Base-by-base conservation (phyloP, 371 early-diverging fungal species). In the Sanchytrium tribonematis region DNA sequence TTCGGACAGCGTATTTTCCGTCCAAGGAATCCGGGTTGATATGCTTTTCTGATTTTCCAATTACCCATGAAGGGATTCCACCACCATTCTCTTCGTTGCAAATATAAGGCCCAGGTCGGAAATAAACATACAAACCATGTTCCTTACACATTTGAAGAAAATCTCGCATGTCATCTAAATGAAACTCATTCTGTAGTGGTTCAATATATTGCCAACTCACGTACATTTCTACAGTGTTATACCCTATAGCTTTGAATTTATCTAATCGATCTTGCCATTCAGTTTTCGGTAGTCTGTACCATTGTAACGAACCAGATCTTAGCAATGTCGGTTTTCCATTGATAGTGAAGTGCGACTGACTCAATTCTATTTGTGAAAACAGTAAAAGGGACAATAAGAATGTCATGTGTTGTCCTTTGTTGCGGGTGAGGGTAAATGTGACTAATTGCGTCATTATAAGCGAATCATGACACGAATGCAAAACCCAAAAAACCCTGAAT, bases 191-290 rank as follows among this genome's bases (percentile, higher is more conserved):
- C 67, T 75, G 74, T 29, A 68, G 68, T 0, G 70, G 74, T 71
- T 83, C 83, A 69, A 81, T 80, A 31, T 78, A 72, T 71, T 81
- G 79, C 83, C 83, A 83, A 71, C 81, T 81, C 30, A 83, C 82
- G 66, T 81, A 81, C 0, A 80, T 81, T 70, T 83, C 83, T 71
- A 83, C 74, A 29, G 77, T 75, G 72, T 81, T 80, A 69, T 48
- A 48, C 22, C 48, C 48, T 48, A 48, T 48, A 48, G 48, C 48
- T 48, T 48, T 48, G 22, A 48, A 48, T 22, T 48, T 48, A 48
- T 48, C 48, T 48, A 48, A 22, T 48, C 48, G 5, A 48, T 48
- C 48, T 48, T 22, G 5, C 48, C 48, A 48, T 48, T 48, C 48
- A 48, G 12, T 48, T 48, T 48, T 48, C 12, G 48, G 48, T 12